phyloP scores from a whole-genome alignment of 108 stramenopile species.

The Skeletonema costatum region DNA sequence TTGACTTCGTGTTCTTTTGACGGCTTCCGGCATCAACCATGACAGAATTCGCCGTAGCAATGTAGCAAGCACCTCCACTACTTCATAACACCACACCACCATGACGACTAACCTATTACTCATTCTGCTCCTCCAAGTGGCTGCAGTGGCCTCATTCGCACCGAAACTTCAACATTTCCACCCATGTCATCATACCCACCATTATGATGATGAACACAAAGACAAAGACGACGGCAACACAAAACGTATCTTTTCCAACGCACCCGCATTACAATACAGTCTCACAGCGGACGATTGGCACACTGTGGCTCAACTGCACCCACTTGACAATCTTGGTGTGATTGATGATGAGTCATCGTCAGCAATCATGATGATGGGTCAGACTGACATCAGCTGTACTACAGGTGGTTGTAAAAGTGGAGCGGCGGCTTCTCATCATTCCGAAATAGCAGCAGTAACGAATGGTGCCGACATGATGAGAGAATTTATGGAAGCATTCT shows the following conservation, averaged over 20 bases:
- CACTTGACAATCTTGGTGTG: neutral
- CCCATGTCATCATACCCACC: neutral
- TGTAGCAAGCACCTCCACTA: neutral
- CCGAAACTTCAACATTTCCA: neutral
- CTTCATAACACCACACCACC: neutral
- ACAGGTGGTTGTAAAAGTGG: neutral
- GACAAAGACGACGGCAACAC: neutral
- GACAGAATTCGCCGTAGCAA: too few relatives aligned
- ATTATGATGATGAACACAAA: neutral
- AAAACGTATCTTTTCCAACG: neutral
- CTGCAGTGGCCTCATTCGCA: neutral
- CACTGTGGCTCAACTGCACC: neutral
- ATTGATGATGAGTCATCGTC: neutral
- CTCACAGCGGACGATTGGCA: neutral
- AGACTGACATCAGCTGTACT: neutral
- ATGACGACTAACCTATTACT: neutral
- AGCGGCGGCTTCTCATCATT: neutral
- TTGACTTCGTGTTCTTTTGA: too few relatives aligned
- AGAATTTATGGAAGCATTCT: neutral
- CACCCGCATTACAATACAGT: neutral
- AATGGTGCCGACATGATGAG: neutral
- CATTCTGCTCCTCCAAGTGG: neutral
- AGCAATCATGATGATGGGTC: neutral
- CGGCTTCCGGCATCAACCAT: too few relatives aligned
- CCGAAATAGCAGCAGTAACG: neutral